phyloP scores from a whole-genome alignment of 2,329 filamentous ascomycete species.

The Aurifilum marmelostoma region DNA sequence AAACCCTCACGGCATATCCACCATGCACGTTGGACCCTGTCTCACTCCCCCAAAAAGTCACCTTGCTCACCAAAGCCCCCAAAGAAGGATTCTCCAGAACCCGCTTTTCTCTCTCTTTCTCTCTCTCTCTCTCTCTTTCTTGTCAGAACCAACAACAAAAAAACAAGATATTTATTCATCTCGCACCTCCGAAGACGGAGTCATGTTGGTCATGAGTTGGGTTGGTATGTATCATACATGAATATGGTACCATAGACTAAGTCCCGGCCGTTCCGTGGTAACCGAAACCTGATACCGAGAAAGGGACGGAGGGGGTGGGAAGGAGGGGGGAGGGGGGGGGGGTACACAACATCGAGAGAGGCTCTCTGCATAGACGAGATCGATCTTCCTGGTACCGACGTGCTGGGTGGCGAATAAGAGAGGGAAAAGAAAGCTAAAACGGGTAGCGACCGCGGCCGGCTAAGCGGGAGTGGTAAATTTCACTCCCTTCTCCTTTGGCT shows the following conservation, averaged over 20 bases:
- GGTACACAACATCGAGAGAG: constrained; percentile 9
- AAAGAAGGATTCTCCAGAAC: background rate
- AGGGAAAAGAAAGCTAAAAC: background rate
- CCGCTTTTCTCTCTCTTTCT: background rate
- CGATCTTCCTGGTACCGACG: constrained; percentile 17
- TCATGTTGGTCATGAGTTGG: background rate
- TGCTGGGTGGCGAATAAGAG: constrained; percentile 3
- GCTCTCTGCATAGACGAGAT: constrained; percentile 17
- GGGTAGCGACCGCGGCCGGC: background rate
- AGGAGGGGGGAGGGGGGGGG: too few relatives aligned
- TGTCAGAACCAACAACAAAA: background rate
- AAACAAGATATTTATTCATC: background rate
- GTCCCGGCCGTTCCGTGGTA: constrained; percentile 4
- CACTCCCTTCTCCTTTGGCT: background rate
- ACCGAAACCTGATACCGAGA: constrained; percentile 10
- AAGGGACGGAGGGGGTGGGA: background rate
- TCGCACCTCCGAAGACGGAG: background rate
- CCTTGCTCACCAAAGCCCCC: too few relatives aligned
- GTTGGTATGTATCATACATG: background rate
- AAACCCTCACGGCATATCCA: background rate
- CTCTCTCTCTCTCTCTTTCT: background rate
- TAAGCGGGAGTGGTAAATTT: too few relatives aligned
- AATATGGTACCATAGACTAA: background rate
- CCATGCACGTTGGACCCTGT: background rate
- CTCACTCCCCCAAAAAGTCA: too few relatives aligned